Evolutionary conservation across 495 filamentous ascomycete species (phyloP), one percentile per base, ranked within the genome.

Genomic region (Penicillium coffeae): DNA sequence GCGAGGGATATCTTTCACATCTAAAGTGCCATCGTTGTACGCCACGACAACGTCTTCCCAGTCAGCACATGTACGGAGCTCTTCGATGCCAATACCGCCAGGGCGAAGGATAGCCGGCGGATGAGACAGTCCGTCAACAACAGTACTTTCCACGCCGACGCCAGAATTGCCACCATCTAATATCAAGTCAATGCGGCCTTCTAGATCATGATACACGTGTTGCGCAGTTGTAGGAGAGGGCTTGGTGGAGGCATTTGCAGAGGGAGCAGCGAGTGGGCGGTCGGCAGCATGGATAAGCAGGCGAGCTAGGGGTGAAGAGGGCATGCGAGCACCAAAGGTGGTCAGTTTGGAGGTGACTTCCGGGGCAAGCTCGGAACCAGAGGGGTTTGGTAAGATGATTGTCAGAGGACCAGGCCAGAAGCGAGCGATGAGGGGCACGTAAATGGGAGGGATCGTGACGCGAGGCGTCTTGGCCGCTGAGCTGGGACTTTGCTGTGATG

Each of bases 341-440:
- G 75, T 66, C 32, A 94, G 74, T 1, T 81, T 83, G 1, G 90
- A 88, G 1, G 92, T 96, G 19, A 96, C 92, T 60, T 95, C 89
- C 9, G 87, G 79, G 1, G 91, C 90, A 3, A 98, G 75, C 7
- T 72, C 71, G 8, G 86, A 89, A 2, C 79, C 70, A 15, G 65
- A 62, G 1, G 88, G 88, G 41, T 90, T 84, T 1, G 89, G 88
- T 10, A 98, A 77, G 36, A 98, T 81, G 58, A 98, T 90, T 0
- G 93, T 97, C 19, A 99, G 68, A 8, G 93, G 90, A 1, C 93
- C 93, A 9, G 93, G 93, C 93, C 93, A 99, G 73, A 96, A 97
- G 25, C 72, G 73, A 16, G 77, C 62, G 42, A 99, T 90, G 7
- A 99, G 69, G 3, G 89, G 75, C 15, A 79, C 70, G 67, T 99